phyloP scores from a whole-genome alignment of 495 filamentous ascomycete genomes.

The Talaromyces nanjingensis region DNA sequence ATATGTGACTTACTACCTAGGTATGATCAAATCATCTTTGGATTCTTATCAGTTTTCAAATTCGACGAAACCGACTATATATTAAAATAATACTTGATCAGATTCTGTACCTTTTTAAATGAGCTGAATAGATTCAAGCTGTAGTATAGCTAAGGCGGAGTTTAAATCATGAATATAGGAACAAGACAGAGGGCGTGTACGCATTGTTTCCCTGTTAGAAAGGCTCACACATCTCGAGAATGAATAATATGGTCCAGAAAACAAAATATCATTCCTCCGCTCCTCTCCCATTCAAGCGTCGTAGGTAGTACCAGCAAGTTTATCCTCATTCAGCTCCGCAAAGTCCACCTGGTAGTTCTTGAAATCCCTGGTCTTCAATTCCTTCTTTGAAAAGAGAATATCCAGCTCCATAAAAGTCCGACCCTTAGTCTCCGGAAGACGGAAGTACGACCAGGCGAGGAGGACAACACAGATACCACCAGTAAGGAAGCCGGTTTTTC shows the following conservation, averaged over 20 bases:
- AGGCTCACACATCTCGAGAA: not conserved
- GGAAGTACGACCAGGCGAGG: constrained; percentile 30
- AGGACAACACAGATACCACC: constrained; percentile 16
- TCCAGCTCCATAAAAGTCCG: constrained; percentile 51
- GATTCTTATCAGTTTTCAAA: too few relatives aligned
- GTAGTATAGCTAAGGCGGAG: too few relatives aligned
- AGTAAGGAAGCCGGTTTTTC: constrained; percentile 36
- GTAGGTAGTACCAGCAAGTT: not conserved
- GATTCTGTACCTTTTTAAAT: too few relatives aligned
- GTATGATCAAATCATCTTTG: too few relatives aligned
- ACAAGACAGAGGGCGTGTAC: too few relatives aligned
- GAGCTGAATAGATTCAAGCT: too few relatives aligned
- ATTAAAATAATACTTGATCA: too few relatives aligned
- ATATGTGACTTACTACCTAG: too few relatives aligned
- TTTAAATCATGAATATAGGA: too few relatives aligned
- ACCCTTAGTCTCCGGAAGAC: constrained; percentile 36
- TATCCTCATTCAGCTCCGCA: not conserved
- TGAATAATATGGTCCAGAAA: not conserved
- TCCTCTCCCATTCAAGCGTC: not conserved
- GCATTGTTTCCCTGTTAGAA: too few relatives aligned
- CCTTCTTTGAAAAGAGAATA: constrained; percentile 46
- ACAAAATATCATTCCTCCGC: not conserved
- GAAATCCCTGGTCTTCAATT: constrained; percentile 31
- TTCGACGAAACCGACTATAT: too few relatives aligned
- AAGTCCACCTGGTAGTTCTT: constrained; percentile 7